A percentile compares a stretch with the other conserved stretches of the same genome.
These are phyloP conservation scores for Trichoderma atroviride DNA, from an alignment of 2,329 filamentous ascomycete genomes.

Conservation along the genomic window DNA sequence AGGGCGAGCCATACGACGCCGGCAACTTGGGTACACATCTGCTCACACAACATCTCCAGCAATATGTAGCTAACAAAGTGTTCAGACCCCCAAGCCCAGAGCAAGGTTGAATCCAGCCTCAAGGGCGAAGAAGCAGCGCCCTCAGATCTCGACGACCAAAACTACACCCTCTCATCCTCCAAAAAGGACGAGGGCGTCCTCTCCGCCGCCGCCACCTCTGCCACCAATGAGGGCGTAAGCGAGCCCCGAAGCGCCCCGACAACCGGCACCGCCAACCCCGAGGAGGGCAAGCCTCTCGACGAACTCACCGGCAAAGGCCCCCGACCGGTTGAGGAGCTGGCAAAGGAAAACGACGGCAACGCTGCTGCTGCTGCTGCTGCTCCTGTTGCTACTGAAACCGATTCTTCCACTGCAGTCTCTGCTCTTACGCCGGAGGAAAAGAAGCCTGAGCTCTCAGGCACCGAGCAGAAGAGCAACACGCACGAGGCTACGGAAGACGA, in stretches of 20 bases:
- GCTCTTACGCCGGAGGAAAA: background rate
- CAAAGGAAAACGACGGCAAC: constrained; percentile 39
- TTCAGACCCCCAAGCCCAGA: constrained; percentile 18
- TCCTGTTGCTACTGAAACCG: background rate
- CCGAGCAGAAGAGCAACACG: constrained; percentile 31
- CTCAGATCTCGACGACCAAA: background rate
- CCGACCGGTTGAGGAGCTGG: constrained; percentile 41
- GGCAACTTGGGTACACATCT: constrained; percentile 64
- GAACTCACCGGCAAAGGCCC: constrained; percentile 27
- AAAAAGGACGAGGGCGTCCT: background rate
- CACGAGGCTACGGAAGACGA: constrained; percentile 56
- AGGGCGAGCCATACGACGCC: constrained; percentile 74
- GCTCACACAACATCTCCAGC: background rate
- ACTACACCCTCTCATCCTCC: background rate
- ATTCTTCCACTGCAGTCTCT: background rate
- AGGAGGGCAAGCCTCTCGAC: constrained; percentile 8
- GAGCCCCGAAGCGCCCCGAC: background rate
- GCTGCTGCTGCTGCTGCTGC: constrained; percentile 31
- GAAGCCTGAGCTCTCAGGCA: background rate
- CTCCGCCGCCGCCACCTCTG: background rate
- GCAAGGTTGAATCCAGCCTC: constrained; percentile 23
- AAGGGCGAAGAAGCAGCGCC: background rate
- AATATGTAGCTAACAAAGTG: background rate
- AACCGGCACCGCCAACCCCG: background rate
- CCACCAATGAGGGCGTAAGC: constrained; percentile 16